Conservation (phyloP, 2,329 filamentous ascomycete genomes). For the Phoma sp. region DNA sequence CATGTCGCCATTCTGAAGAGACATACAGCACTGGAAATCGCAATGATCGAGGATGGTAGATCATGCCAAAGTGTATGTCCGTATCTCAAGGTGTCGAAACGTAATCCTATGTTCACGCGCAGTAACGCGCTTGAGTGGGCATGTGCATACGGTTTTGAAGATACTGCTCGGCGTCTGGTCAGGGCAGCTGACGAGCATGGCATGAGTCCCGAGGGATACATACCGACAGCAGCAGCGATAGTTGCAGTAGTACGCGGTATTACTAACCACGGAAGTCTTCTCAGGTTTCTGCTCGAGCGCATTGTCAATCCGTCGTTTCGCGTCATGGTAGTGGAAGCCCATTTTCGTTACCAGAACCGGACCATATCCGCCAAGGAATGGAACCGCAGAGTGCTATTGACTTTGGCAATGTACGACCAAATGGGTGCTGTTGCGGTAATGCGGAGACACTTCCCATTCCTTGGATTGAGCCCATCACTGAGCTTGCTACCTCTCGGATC, state of each 20-base stretch:
- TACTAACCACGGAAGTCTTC: background rate
- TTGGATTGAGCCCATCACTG: no score
- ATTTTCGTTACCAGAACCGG: background rate
- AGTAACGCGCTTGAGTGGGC: constrained; percentile 5
- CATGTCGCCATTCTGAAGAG: background rate
- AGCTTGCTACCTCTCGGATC: no score
- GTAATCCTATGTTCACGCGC: background rate
- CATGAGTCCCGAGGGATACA: background rate
- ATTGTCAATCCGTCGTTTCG: background rate
- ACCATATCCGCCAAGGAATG: background rate
- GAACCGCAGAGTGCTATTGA: background rate
- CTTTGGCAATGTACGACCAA: no score
- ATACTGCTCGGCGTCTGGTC: background rate
- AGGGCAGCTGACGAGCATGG: background rate
- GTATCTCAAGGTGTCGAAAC: background rate
- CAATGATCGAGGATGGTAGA: constrained; percentile 1
- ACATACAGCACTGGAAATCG: background rate
- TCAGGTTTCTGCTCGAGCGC: background rate
- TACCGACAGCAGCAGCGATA: background rate
- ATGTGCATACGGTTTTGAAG: background rate
- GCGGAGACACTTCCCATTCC: no score
- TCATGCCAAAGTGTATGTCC: background rate
- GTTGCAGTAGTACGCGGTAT: background rate
- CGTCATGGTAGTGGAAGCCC: no score
- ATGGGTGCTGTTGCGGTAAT: no score